Percentiles rank a stretch among this genome's conserved stretches.
phyloP scores from a whole-genome alignment of 1,284 basidiomycete species.

The Stygiomarasmius scandens region DNA sequence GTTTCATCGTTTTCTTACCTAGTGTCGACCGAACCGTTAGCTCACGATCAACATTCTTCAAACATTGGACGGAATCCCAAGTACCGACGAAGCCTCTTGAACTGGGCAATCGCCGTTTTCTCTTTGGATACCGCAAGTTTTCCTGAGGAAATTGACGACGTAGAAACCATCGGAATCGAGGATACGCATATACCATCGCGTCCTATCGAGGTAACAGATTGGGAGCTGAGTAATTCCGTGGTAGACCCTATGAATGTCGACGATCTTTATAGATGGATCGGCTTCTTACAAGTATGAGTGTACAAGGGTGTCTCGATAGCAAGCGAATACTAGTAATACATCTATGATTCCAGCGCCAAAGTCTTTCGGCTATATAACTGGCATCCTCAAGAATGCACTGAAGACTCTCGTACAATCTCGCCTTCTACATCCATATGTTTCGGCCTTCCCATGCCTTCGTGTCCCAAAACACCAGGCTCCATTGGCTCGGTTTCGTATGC shows the following conservation, averaged over 20 bases:
- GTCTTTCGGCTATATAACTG: too few species aligned
- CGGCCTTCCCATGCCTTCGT: neutral
- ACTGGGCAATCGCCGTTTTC: neutral
- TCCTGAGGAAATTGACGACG: too few species aligned
- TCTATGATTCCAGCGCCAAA: too few species aligned
- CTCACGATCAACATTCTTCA: neutral
- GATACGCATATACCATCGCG: neutral
- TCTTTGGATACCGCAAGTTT: neutral
- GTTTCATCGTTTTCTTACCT: neutral
- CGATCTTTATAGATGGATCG: neutral
- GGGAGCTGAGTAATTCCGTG: neutral
- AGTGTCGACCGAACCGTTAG: neutral
- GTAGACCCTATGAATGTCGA: neutral
- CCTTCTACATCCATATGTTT: neutral
- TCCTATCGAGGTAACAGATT: neutral
- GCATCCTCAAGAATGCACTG: conserved; percentile 1
- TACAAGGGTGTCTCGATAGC: too few species aligned
- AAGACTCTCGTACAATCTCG: neutral
- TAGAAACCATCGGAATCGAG: neutral
- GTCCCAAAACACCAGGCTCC: neutral
- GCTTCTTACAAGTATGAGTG: too few species aligned
- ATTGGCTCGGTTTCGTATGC: neutral
- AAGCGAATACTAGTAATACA: too few species aligned
- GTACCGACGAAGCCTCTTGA: neutral
- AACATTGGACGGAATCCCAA: neutral